Conservation (phyloP, 441 rosid genomes). For the Bruguiera hainesii region DNA sequence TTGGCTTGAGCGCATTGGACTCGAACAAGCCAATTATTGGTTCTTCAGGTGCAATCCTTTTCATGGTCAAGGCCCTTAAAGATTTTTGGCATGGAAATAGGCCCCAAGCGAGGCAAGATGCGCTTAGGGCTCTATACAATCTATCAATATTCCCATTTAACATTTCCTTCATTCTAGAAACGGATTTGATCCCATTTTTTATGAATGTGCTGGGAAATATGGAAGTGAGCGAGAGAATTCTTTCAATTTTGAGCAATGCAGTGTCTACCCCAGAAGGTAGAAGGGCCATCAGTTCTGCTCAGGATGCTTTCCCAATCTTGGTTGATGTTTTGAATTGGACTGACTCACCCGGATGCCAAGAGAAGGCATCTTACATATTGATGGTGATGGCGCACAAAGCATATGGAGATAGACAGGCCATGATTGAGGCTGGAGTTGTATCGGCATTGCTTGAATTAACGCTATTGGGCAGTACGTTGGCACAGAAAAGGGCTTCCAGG, state of each 20-base stretch:
- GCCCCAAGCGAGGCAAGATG: slow-evolving; percentile 79
- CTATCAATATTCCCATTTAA: slow-evolving; percentile 68
- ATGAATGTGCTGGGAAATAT: slow-evolving; percentile 71
- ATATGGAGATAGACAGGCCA: slow-evolving; percentile 77
- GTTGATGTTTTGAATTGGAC: slow-evolving; percentile 93
- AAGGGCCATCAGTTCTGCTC: slow-evolving; percentile 52
- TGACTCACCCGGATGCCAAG: slow-evolving; percentile 92
- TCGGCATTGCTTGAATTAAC: slow-evolving; percentile 85
- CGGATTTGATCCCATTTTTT: slow-evolving; percentile 55
- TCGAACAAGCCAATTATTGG: slow-evolving; percentile 88
- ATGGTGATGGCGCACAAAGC: slow-evolving; percentile 96
- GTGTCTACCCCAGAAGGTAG: slow-evolving; percentile 83
- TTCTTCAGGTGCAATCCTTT: slow-evolving; percentile 85
- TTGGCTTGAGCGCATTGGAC: slow-evolving; percentile 88
- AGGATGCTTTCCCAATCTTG: slow-evolving; percentile 65
- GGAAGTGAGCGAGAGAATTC: slow-evolving; percentile 84
- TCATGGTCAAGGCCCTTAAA: slow-evolving; percentile 61
- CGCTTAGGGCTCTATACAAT: slow-evolving; percentile 81
- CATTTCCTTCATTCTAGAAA: slow-evolving; percentile 54
- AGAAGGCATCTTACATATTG: slow-evolving; percentile 73
- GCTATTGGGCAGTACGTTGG: slow-evolving; percentile 82
- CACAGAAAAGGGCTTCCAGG: slow-evolving; percentile 96
- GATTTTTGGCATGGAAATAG: slow-evolving; percentile 34
- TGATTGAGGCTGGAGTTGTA: slow-evolving; percentile 88
- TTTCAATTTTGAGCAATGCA: slow-evolving; percentile 72